Percentiles rank a stretch among this genome's conserved stretches.
Conservation (phyloP, 2,329 filamentous ascomycete species). For the Bipolaris sorokiniana region DNA sequence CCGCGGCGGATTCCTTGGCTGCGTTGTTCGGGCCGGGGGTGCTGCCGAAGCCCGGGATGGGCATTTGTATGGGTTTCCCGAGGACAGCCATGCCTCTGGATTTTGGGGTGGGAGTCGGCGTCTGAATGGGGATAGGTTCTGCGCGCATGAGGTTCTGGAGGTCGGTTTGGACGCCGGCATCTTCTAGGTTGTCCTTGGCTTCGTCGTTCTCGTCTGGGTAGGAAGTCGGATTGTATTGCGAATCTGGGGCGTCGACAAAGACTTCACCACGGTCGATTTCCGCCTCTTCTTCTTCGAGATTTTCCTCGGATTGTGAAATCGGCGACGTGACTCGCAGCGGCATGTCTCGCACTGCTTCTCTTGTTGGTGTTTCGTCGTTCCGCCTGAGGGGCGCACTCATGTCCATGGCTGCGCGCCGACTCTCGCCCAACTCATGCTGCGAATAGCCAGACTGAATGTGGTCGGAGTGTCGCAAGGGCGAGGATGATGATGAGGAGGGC, state of each 20-base stretch:
- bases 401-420: conserved; percentile 45
- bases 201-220: conserved; percentile 12
- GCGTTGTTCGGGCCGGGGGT: conserved; percentile 5
- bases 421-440: conserved; percentile 48
- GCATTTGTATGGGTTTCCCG: conserved; percentile 31
- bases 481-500: conserved; percentile 63
- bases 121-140: conserved; percentile 15
- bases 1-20: conserved; percentile 32
- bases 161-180: conserved; percentile 26
- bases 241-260: conserved; percentile 58
- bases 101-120: conserved; percentile 28
- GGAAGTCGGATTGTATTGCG: conserved; percentile 46
- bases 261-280: conserved; percentile 47
- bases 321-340: conserved; percentile 72
- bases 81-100: conserved; percentile 21
- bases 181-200: conserved; percentile 31
- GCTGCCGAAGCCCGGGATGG: conserved; percentile 20
- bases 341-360: neutral
- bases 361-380: neutral
- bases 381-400: conserved; percentile 19
- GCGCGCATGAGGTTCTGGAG: conserved; percentile 20
- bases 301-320: conserved; percentile 75
- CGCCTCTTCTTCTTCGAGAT: conserved; percentile 50
- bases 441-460: conserved; percentile 40
- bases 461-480: conserved; percentile 46